phyloP scores from a whole-genome alignment of 306 rosid genomes.

The Trichosanthes truncata region DNA sequence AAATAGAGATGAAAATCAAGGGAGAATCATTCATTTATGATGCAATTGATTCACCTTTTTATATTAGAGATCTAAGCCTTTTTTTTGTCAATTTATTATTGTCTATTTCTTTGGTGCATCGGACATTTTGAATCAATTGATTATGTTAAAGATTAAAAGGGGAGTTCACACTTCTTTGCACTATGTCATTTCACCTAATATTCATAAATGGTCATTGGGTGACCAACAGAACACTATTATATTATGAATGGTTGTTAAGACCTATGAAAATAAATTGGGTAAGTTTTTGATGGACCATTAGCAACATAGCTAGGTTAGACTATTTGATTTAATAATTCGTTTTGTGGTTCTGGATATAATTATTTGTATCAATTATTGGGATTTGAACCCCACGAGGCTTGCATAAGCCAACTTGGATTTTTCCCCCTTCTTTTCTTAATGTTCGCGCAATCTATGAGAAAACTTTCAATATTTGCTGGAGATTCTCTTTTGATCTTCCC shows the following conservation, averaged over 20 bases:
- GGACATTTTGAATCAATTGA: neutral
- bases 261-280: neutral
- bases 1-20: neutral
- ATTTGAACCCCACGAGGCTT: neutral
- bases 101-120: neutral
- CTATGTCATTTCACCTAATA: constrained; percentile 2
- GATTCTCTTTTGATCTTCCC: neutral
- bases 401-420: neutral
- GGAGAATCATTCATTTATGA: constrained; percentile 1
- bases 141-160: neutral
- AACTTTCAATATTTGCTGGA: neutral
- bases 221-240: neutral
- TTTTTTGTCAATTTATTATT: neutral
- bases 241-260: constrained; percentile 7
- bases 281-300: neutral
- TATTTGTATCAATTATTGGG: constrained; percentile 1
- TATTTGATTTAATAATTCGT: neutral
- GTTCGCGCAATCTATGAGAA: neutral
- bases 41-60: neutral
- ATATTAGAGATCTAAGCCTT: neutral
- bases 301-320: neutral
- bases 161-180: constrained; percentile 5
- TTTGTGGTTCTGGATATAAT: neutral
- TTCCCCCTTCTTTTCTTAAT: neutral
- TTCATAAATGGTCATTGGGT: neutral